Evolutionary conservation across 441 rosid genomes (phyloP).

Genomic region (Flueggea neowawraea): DNA sequence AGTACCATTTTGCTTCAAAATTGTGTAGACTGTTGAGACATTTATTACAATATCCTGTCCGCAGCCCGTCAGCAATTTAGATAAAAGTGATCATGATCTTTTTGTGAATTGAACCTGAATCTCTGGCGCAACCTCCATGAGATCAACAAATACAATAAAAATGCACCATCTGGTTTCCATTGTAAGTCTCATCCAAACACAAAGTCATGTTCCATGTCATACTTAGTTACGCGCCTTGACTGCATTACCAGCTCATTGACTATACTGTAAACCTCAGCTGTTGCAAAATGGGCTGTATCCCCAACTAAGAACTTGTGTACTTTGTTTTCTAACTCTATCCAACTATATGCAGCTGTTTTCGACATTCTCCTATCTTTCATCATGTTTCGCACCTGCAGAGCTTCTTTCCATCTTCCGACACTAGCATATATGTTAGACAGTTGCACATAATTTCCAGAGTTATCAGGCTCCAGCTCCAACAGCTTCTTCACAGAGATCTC

Average conservation of each 20-base stretch:
- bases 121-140: too few species aligned
- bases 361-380: conserved; percentile 4
- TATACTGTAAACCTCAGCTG: not conserved
- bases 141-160: too few species aligned
- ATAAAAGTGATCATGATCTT: too few species aligned
- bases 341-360: conserved; percentile 5
- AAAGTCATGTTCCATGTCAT: not conserved
- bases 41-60: too few species aligned
- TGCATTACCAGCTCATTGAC: conserved; percentile 5
- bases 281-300: conserved; percentile 5
- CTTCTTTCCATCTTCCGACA: conserved; percentile 1
- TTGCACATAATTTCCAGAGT: conserved; percentile 8
- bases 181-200: not conserved
- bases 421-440: conserved; percentile 1
- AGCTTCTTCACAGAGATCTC: not conserved
- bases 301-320: conserved; percentile 6
- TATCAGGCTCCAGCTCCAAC: conserved; percentile 2
- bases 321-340: conserved; percentile 11
- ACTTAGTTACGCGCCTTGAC: not conserved
- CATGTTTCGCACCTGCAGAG: not conserved
- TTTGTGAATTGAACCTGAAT: too few species aligned
- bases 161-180: too few species aligned
- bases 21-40: too few species aligned
- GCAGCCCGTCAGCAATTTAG: too few species aligned
- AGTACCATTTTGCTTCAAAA: too few species aligned